Percentiles rank a stretch among this genome's conserved stretches.
Conservation (phyloP, 345 rosid species). For the Erysimum cheiranthoides region DNA sequence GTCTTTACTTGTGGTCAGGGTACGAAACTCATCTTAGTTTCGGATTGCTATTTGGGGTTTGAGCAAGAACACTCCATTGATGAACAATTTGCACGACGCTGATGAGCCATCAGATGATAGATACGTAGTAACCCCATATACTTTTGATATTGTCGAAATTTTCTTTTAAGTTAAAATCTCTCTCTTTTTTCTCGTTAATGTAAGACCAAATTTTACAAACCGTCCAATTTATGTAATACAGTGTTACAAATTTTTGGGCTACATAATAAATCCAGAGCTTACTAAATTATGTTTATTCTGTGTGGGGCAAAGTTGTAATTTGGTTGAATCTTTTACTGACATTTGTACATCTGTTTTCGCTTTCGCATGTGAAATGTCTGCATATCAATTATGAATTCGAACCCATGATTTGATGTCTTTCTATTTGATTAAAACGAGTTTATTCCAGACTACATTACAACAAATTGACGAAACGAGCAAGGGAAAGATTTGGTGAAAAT, state of each 20-base stretch:
- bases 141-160: neutral
- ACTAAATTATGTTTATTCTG: neutral
- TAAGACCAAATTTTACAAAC: neutral
- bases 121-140: neutral
- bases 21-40: slow-evolving; percentile 69
- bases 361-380: too few relatives aligned
- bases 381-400: neutral
- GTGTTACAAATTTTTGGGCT: neutral
- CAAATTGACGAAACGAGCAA: neutral
- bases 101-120: slow-evolving; percentile 27
- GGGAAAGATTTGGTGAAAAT: neutral
- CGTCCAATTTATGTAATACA: neutral
- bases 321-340: too few relatives aligned
- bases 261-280: neutral
- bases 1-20: slow-evolving; percentile 55
- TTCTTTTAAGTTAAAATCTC: neutral
- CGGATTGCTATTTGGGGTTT: slow-evolving; percentile 92
- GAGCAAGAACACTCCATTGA: slow-evolving; percentile 82
- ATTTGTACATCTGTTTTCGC: too few relatives aligned
- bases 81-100: slow-evolving; percentile 52
- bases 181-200: neutral
- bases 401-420: slow-evolving; percentile 7
- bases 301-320: neutral
- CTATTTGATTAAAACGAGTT: slow-evolving; percentile 10
- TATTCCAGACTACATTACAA: slow-evolving; percentile 28